Conservation (phyloP, 495 filamentous ascomycete species). For the Parmelia sp. region DNA sequence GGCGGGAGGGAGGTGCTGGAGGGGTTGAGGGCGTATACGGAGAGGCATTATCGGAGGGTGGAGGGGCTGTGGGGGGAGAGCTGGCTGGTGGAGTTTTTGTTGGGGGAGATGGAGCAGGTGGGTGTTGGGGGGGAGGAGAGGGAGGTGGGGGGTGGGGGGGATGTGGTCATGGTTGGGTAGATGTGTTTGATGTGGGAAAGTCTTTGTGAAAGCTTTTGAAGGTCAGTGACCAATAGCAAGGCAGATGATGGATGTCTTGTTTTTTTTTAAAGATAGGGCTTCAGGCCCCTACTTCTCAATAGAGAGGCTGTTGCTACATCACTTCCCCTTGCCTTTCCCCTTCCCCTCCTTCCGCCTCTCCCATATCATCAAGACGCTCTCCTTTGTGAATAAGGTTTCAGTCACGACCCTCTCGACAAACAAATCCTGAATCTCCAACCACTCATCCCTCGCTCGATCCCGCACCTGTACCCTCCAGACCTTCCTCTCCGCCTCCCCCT, state of each 20-base stretch:
- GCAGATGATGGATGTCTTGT: not conserved
- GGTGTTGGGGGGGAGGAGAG: conserved; percentile 38
- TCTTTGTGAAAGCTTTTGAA: not conserved
- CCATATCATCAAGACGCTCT: conserved; percentile 96
- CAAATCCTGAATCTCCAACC: conserved; percentile 90
- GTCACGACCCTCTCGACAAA: conserved; percentile 80
- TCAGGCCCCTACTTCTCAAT: not conserved
- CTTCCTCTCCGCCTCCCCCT: conserved; percentile 76
- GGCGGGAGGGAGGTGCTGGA: no score
- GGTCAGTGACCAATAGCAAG: not conserved
- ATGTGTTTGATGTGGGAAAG: not conserved
- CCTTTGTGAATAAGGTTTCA: conserved; percentile 84
- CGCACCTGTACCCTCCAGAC: conserved; percentile 68
- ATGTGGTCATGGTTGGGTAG: conserved; percentile 19
- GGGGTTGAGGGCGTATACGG: conserved; percentile 77
- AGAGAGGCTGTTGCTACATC: not conserved
- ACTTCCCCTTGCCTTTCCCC: conserved; percentile 40
- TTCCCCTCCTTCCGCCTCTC: conserved; percentile 65
- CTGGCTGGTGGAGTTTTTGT: conserved; percentile 85
- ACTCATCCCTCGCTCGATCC: conserved; percentile 64
- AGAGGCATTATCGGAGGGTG: conserved; percentile 80
- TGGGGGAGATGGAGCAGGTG: conserved; percentile 84
- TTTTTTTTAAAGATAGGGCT: not conserved
- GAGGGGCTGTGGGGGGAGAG: conserved; percentile 92
- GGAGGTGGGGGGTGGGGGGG: conserved; percentile 30